phyloP scores from a whole-genome alignment of 768 basidiomycete genomes.

The Coprinellus aureogranulatus region DNA sequence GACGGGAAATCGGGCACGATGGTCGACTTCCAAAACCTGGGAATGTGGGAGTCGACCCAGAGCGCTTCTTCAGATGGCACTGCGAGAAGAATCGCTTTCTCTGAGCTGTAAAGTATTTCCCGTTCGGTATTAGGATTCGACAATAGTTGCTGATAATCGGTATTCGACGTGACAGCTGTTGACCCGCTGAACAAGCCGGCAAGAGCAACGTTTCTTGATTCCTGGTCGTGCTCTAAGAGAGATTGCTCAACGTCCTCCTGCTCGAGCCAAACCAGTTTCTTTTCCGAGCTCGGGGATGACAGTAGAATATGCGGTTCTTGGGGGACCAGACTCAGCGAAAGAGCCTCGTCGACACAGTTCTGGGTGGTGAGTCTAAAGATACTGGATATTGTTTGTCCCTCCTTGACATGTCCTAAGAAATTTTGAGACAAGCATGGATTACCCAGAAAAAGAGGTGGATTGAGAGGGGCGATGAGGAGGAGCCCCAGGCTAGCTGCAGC shows the following conservation, averaged over 20 bases:
- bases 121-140: slow-evolving; percentile 1
- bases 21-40: slow-evolving; percentile 69
- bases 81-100: slow-evolving; percentile 49
- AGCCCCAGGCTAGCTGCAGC: slow-evolving; percentile 14
- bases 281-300: slow-evolving; percentile 17
- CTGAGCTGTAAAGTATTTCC: slow-evolving; percentile 42
- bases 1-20: slow-evolving; percentile 53
- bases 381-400: slow-evolving; percentile 37
- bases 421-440: slow-evolving; percentile 45
- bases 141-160: slow-evolving; percentile 3
- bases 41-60: slow-evolving; percentile 61
- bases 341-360: slow-evolving; percentile 39
- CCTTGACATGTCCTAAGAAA: slow-evolving; percentile 58
- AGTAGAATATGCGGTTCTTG: slow-evolving; percentile 24
- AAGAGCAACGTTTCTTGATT: slow-evolving; percentile 16
- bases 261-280: slow-evolving; percentile 61
- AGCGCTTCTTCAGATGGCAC: slow-evolving; percentile 39
- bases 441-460: slow-evolving; percentile 34
- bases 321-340: slow-evolving; percentile 22
- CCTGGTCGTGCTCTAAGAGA: slow-evolving; percentile 25
- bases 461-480: slow-evolving; percentile 47
- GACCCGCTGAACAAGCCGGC: too few species aligned
- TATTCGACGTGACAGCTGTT: too few species aligned
- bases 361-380: slow-evolving; percentile 38
- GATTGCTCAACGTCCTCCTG: slow-evolving; percentile 48